A percentile compares a stretch with the other conserved stretches of the same genome.
These are phyloP conservation scores for Withania somnifera DNA, from an alignment of 305 asterid species.

Conservation along the genomic window DNA sequence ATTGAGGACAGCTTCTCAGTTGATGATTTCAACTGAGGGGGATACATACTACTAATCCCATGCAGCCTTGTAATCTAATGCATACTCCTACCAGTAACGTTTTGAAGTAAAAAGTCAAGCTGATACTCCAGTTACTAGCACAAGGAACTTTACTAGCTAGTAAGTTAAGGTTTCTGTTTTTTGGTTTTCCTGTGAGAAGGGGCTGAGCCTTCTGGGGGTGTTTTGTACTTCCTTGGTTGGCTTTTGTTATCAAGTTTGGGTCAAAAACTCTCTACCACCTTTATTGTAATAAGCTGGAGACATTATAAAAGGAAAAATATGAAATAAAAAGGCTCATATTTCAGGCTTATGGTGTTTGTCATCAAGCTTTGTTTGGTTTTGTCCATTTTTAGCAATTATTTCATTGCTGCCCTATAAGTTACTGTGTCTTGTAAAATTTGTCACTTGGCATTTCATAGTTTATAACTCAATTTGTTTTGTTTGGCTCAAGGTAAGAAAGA, in stretches of 20 bases:
- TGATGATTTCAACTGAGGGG: conserved; percentile 18
- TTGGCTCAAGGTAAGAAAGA: neutral
- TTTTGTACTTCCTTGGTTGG: neutral
- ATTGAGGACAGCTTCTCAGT: conserved; percentile 18
- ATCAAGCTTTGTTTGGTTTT: neutral
- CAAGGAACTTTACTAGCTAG: neutral
- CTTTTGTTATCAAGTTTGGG: neutral
- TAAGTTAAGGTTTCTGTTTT: neutral
- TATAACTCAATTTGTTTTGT: neutral
- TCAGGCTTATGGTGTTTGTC: neutral
- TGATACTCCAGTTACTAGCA: neutral
- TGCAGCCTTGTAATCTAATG: neutral
- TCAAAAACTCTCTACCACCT: neutral
- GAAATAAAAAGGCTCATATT: neutral
- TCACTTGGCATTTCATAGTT: too few relatives aligned
- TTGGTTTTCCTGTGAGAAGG: neutral
- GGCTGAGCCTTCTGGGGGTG: neutral
- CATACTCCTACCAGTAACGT: neutral
- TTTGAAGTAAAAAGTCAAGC: conserved; percentile 1
- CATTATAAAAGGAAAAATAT: neutral
- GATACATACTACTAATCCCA: neutral
- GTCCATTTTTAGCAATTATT: neutral
- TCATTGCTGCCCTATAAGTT: neutral
- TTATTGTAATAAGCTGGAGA: conserved; percentile 1
- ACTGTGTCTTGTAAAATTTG: neutral